Base-by-base conservation (phyloP, 2,329 filamentous ascomycete genomes). In the Truncatella angustata region DNA sequence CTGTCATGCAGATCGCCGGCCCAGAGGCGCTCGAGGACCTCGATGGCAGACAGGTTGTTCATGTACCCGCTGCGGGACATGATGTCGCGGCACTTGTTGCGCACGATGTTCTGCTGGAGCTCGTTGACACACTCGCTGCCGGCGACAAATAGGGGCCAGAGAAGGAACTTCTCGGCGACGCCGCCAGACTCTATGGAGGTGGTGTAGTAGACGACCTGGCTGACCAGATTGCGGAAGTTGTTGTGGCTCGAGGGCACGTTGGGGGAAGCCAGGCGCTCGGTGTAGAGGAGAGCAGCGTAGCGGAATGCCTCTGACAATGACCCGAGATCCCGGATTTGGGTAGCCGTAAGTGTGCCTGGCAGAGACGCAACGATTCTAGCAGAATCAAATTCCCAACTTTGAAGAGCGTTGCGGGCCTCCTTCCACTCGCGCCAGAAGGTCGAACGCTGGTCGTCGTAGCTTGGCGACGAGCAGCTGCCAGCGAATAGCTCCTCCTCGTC, bases 101-200 rank as follows among this genome's bases (percentile, higher is more conserved):
- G 84, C 49, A 97, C 87, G 53, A 92, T 83, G 52, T 83, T 82
- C 57, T 92, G 88, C 63, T 96, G 89, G 47, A 85, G 76, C 62
- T 89, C 84, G 58, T 90, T 87, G 56, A 94, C 87, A 62, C 91
- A 96, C 73, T 97, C 93, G 20, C 90, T 91, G 18, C 92, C 92
- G 1, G 88, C 86, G 49, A 97, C 87, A 67, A 97, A 96, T 3
- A 97, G 79, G 3, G 93, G 92, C 93, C 92, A 97, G 7, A 97
- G 82, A 9, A 97, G 74, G 67, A 96, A 96, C 65, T 96, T 95
- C 70, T 96, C 88, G 34, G 87, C 86, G 44, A 79, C 81, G 61
- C 82, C 85, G 36, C 81, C 87, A 3, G 86, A 80, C 56, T 90
- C 85, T 34, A 97, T 84, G 49, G 86, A 86, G 5, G 86, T 87